Percentiles rank a stretch among this genome's conserved stretches.
These are phyloP conservation scores for Venturia nashicola DNA, from an alignment of 2,329 filamentous ascomycete species.

Conservation along the genomic window DNA sequence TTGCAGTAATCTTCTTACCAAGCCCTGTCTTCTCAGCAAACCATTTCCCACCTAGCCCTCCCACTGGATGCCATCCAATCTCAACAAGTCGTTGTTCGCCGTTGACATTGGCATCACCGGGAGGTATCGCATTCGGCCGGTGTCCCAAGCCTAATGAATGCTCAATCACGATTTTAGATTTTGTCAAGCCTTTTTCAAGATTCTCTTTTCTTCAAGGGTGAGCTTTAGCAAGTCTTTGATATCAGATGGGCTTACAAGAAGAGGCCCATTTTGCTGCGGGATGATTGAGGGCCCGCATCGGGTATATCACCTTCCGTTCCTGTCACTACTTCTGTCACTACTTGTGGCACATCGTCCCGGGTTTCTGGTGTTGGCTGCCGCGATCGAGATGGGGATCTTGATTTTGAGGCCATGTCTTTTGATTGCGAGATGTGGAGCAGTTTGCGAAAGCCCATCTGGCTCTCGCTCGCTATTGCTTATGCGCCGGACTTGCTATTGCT, in stretches of 20 bases:
- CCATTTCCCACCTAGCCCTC: constrained; percentile 44
- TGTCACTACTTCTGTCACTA: background rate
- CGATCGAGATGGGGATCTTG: background rate
- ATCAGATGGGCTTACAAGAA: background rate
- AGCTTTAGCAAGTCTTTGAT: background rate
- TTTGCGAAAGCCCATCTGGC: background rate
- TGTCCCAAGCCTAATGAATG: constrained; percentile 33
- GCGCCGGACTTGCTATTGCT: background rate
- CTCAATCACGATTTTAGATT: constrained; percentile 30
- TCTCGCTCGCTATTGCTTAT: background rate
- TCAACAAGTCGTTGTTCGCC: constrained; percentile 32
- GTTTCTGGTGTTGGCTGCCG: background rate
- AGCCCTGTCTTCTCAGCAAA: constrained; percentile 44
- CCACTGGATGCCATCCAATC: constrained; percentile 48
- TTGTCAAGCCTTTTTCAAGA: constrained; percentile 13
- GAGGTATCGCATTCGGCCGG: constrained; percentile 32
- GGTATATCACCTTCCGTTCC: background rate
- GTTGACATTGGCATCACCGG: constrained; percentile 25
- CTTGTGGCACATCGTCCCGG: background rate
- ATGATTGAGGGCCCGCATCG: background rate
- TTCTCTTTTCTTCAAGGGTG: constrained; percentile 6
- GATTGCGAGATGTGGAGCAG: background rate
- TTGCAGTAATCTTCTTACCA: constrained; percentile 44
- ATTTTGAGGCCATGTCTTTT: background rate
- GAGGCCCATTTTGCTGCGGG: background rate